A percentile compares a stretch with the other conserved stretches of the same genome.
phyloP scores from a whole-genome alignment of 2,329 filamentous ascomycete genomes.

The Akanthomyces lecanii region DNA sequence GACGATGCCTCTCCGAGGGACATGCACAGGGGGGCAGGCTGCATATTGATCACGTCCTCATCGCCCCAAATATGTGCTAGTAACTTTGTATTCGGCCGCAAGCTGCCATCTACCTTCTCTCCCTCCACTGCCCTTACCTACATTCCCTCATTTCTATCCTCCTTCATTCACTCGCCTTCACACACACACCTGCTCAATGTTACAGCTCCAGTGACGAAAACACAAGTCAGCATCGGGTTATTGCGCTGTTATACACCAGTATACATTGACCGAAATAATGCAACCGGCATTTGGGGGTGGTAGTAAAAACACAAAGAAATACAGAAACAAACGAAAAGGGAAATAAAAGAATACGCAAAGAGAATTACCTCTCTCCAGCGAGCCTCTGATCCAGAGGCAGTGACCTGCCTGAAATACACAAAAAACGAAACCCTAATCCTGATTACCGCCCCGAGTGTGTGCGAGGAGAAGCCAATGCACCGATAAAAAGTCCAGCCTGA shows the following conservation, averaged over 20 bases:
- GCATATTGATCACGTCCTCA: background rate
- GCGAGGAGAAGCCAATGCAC: slow-evolving; percentile 2
- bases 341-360: background rate
- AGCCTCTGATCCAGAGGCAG: background rate
- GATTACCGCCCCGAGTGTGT: background rate
- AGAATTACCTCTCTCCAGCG: background rate
- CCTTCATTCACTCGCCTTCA: no score
- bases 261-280: background rate
- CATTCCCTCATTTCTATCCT: no score
- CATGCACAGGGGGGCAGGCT: background rate
- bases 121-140: no score
- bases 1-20: background rate
- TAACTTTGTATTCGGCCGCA: background rate
- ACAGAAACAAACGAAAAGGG: background rate
- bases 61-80: background rate
- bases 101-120: background rate
- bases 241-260: slow-evolving; percentile 2
- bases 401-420: background rate
- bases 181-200: no score
- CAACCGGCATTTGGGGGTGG: background rate
- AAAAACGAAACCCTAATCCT: background rate
- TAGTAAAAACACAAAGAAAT: background rate
- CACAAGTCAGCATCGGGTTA: background rate
- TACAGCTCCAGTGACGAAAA: background rate
- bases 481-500: slow-evolving; percentile 2